Conservation (phyloP, 331 rosid genomes). For the Malus hybrid region DNA sequence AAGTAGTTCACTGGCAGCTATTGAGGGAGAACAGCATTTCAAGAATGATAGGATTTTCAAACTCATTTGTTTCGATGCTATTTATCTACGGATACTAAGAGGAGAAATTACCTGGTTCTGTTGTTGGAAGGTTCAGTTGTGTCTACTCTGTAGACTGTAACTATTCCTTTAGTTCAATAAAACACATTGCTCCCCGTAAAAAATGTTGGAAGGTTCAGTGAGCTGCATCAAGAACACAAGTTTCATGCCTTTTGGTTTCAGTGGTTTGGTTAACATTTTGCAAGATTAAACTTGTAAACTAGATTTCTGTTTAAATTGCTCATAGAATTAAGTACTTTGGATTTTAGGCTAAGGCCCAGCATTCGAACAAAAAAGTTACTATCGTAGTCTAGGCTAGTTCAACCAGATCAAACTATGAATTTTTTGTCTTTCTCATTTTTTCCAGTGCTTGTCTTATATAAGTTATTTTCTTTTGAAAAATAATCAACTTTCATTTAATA, state of each 20-base stretch:
- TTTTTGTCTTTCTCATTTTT: neutral
- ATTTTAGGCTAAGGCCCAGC: neutral
- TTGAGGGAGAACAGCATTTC: neutral
- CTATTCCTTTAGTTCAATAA: neutral
- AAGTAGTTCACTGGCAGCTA: neutral
- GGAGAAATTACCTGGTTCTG: neutral
- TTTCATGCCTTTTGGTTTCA: neutral
- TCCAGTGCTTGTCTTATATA: neutral
- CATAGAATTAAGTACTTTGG: neutral
- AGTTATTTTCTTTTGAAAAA: neutral
- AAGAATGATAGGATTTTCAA: neutral
- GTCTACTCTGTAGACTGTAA: neutral
- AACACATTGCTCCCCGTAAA: neutral
- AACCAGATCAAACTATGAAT: neutral
- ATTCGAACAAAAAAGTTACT: neutral
- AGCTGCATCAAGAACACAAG: neutral
- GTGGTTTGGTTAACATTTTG: neutral
- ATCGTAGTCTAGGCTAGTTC: neutral
- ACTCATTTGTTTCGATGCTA: neutral
- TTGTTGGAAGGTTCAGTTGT: neutral
- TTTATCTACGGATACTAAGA: neutral
- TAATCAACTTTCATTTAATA: neutral
- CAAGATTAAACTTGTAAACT: neutral
- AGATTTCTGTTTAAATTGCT: neutral
- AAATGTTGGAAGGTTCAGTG: neutral